Evolutionary conservation across 2,329 filamentous ascomycete species (phyloP).

Genomic region (Talaromyces sp.): DNA sequence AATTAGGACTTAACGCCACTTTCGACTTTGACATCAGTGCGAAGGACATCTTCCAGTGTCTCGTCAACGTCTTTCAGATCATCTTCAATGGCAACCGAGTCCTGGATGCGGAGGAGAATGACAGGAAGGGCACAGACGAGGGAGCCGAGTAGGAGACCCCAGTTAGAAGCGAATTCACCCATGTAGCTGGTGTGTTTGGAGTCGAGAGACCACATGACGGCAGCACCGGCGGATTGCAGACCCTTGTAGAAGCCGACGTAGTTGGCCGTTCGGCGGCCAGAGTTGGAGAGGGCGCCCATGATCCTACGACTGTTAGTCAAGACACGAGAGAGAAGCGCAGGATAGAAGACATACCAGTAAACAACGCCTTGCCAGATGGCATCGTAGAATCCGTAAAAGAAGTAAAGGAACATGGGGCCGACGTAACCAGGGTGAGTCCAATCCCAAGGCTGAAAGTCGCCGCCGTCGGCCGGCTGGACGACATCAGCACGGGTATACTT

Average conservation of each 20-base stretch:
- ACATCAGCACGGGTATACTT: conserved; percentile 8
- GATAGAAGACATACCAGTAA: conserved; percentile 57
- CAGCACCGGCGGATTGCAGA: conserved; percentile 73
- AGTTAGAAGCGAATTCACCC: conserved; percentile 63
- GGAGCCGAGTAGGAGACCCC: conserved; percentile 57
- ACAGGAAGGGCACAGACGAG: conserved; percentile 71
- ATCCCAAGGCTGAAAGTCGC: conserved; percentile 10
- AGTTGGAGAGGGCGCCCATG: conserved; percentile 85
- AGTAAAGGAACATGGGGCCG: conserved; percentile 19
- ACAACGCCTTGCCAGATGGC: conserved; percentile 74
- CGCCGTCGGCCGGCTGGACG: too few relatives aligned
- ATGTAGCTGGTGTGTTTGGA: conserved; percentile 52
- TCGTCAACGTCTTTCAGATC: conserved; percentile 80
- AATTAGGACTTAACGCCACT: not conserved
- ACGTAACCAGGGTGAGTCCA: conserved; percentile 15
- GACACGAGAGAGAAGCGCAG: not conserved
- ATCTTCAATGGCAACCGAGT: conserved; percentile 68
- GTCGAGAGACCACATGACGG: conserved; percentile 49
- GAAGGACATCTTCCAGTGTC: conserved; percentile 65
- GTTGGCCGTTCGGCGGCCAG: conserved; percentile 78
- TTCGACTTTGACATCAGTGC: conserved; percentile 10
- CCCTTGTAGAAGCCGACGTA: conserved; percentile 79
- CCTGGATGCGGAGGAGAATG: conserved; percentile 70
- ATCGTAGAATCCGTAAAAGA: conserved; percentile 62
- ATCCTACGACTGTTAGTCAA: conserved; percentile 43